Percentiles rank a stretch among this genome's conserved stretches.
These are phyloP conservation scores for Aspergillus conjunctus DNA, from an alignment of 495 filamentous ascomycete species.

Conservation along the genomic window DNA sequence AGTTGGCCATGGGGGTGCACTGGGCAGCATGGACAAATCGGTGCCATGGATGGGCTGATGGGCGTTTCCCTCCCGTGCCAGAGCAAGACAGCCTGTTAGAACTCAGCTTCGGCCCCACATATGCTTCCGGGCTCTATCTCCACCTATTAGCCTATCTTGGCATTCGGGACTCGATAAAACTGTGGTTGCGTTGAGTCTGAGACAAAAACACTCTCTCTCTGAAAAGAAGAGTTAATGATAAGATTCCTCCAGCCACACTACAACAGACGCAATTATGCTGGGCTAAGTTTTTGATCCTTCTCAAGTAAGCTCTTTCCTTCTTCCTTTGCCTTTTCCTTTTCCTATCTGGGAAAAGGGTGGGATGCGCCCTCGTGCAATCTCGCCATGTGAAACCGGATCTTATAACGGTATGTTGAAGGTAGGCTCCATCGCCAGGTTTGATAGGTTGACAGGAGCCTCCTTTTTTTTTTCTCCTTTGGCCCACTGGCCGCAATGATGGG, in stretches of 20 bases:
- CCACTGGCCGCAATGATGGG: not conserved
- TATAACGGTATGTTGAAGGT: conserved; percentile 1
- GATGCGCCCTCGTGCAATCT: conserved; percentile 23
- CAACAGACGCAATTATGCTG: conserved; percentile 11
- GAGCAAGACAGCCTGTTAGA: conserved; percentile 19
- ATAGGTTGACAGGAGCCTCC: conserved; percentile 4
- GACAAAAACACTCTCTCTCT: not conserved
- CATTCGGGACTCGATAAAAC: conserved; percentile 23
- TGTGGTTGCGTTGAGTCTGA: conserved; percentile 15
- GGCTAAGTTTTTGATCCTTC: not conserved
- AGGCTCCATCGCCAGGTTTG: conserved; percentile 6
- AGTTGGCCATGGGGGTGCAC: conserved; percentile 1
- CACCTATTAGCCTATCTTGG: conserved; percentile 26
- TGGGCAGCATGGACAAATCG: conserved; percentile 10
- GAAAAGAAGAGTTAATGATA: conserved; percentile 17
- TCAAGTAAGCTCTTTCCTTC: not conserved
- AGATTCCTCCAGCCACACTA: conserved; percentile 21
- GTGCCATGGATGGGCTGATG: conserved; percentile 22
- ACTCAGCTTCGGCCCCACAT: conserved; percentile 22
- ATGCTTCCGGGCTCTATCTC: conserved; percentile 15
- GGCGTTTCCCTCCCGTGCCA: conserved; percentile 22
- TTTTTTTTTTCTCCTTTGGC: not conserved
- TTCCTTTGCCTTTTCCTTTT: conserved; percentile 7
- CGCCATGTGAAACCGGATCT: conserved; percentile 25
- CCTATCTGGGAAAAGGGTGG: conserved; percentile 16